Base-by-base conservation (phyloP, 129 eudicot species). In the Saposhnikovia divaricata region DNA sequence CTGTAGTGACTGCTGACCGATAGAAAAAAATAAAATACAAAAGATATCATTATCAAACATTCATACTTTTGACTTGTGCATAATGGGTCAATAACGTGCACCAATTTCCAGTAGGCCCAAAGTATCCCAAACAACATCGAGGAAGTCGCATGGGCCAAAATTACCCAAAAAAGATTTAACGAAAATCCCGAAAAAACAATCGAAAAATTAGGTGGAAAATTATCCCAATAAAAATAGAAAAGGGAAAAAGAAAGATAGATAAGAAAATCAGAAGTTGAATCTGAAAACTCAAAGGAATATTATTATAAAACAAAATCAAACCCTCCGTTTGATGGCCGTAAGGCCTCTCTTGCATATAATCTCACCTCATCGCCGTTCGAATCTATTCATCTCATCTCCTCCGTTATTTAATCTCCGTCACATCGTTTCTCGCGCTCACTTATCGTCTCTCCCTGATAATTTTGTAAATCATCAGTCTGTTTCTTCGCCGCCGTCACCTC, bases 251-350 rank as follows among this genome's bases (percentile, higher is more conserved):
- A 25, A 46, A 2, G 37, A n/a, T 4, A 28, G 31, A 75, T 25
- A 45, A 46, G 38, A 31, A 6, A 74, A 5, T 6, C 3, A 44
- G 9, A 21, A 70, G 80, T 55, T 68, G 81, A 53, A 81, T 75
- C 74, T 76, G 68, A 76, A 80, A 37, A 16, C 51, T 34, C 37
- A 14, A 23, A 4, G 37, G 37, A 45, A 16, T 9, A 18, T 27
- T 55, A 6, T 39, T 27, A 68, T 81, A 77, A 78, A 34, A 78
- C 78, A 80, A 53, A 79, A 73, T 71, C 75, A 82, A 83, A 76
- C 74, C 82, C 78, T 82, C 85, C 85, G 80, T 88, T 90, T 89
- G 88, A 93, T 93, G 98, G 98, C 98, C 96, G 92, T 85, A 82
- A 90, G 96, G 96, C 98, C 96, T 77, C 81, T 83, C 34, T 86